Conservation (phyloP, 345 rosid species). For the Populus davidiana region DNA sequence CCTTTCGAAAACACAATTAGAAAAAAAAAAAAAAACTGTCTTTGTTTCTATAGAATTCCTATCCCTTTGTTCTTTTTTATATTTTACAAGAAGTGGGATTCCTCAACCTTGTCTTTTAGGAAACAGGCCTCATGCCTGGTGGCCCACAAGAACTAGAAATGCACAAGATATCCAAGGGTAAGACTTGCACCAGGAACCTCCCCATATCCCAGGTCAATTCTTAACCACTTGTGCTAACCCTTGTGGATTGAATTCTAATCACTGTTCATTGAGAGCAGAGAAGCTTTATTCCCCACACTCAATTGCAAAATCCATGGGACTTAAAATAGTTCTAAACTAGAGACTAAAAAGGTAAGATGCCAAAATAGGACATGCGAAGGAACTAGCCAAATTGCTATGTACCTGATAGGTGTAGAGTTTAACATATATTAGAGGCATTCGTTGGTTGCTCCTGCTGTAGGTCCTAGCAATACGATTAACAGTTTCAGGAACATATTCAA, state of each 20-base stretch:
- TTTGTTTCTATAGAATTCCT: not conserved
- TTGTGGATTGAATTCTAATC: not conserved
- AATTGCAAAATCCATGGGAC: not conserved
- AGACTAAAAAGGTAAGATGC: not conserved
- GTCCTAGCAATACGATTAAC: conserved; percentile 70
- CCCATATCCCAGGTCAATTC: not conserved
- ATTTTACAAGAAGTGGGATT: not conserved
- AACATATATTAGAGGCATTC: conserved; percentile 91
- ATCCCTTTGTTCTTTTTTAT: not conserved
- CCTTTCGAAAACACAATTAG: not conserved
- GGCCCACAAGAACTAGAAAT: not conserved
- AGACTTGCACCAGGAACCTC: not conserved
- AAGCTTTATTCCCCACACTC: not conserved
- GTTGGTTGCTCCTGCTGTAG: conserved; percentile 74
- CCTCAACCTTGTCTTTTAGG: not conserved
- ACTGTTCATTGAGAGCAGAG: not conserved
- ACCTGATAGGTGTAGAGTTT: conserved; percentile 97
- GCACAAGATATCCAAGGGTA: not conserved
- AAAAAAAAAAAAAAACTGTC: not conserved
- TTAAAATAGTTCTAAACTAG: not conserved
- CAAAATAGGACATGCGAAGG: not conserved
- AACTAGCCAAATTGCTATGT: conserved; percentile 9
- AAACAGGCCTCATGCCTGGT: not conserved
- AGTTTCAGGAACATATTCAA: conserved; percentile 94
- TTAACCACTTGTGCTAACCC: not conserved